These are phyloP conservation scores for Glycine tomentella DNA, from an alignment of 306 rosid species.

Conservation along the genomic window DNA sequence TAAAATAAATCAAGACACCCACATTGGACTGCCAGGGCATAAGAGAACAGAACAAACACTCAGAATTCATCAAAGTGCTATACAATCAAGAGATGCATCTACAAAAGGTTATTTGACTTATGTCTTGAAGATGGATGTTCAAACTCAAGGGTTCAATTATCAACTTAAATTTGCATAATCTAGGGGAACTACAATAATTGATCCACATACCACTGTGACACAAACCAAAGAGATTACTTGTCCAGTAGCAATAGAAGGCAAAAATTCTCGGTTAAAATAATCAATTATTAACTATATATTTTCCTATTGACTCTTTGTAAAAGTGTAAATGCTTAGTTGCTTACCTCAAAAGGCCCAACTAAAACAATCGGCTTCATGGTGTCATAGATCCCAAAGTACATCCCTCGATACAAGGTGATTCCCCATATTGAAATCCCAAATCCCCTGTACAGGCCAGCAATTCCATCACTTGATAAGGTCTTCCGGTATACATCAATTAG, in stretches of 20 bases:
- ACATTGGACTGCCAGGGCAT: slow-evolving; percentile 17
- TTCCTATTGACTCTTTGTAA: slow-evolving; percentile 17
- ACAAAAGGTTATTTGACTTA: background rate
- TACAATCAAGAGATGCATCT: slow-evolving; percentile 10
- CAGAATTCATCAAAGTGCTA: slow-evolving; percentile 34
- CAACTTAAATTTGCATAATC: background rate
- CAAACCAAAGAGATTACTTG: slow-evolving; percentile 30
- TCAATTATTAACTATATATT: slow-evolving; percentile 4
- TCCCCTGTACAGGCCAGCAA: slow-evolving; percentile 87
- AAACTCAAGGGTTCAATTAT: slow-evolving; percentile 33
- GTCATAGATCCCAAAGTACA: slow-evolving; percentile 98
- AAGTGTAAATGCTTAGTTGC: slow-evolving; percentile 28
- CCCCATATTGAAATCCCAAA: slow-evolving; percentile 90
- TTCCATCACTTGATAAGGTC: slow-evolving; percentile 86
- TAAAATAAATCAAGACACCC: slow-evolving; percentile 38
- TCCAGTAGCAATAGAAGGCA: slow-evolving; percentile 26
- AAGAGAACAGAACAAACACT: slow-evolving; percentile 23
- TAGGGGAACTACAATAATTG: background rate
- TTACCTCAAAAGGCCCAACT: slow-evolving; percentile 89
- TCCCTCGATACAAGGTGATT: slow-evolving; percentile 89
- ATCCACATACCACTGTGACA: slow-evolving; percentile 3
- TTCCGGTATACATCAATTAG: slow-evolving; percentile 78
- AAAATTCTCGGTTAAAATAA: slow-evolving; percentile 14
- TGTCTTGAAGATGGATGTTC: slow-evolving; percentile 40
- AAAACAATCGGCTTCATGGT: slow-evolving; percentile 86